Conservation (phyloP, 352 stramenopile species). For the Phytophthora crassamura region DNA sequence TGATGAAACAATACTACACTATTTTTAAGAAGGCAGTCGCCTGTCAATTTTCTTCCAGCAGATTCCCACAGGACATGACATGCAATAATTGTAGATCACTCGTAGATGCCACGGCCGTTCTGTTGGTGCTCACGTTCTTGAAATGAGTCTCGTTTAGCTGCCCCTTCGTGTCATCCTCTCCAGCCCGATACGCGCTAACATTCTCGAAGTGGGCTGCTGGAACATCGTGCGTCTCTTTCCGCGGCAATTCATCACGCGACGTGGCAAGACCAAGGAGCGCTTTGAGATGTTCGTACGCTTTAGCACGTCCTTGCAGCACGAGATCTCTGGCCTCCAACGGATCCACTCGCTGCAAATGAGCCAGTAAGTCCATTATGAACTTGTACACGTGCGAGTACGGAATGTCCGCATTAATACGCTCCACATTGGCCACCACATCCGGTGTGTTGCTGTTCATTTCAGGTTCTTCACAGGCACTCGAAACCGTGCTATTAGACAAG, state of each 20-base stretch:
- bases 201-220: slow-evolving; percentile 5
- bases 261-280: slow-evolving; percentile 19
- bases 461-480: slow-evolving; percentile 4
- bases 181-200: slow-evolving; percentile 8
- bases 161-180: slow-evolving; percentile 1
- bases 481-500: not conserved
- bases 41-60: no score
- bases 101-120: no score
- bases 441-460: slow-evolving; percentile 7
- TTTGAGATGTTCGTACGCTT: slow-evolving; percentile 45
- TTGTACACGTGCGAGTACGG: slow-evolving; percentile 61
- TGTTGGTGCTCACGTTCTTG: not conserved
- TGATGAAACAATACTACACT: no score
- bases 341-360: slow-evolving; percentile 48
- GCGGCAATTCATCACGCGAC: slow-evolving; percentile 13
- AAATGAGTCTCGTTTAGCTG: not conserved
- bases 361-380: slow-evolving; percentile 61
- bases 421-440: slow-evolving; percentile 25
- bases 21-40: no score
- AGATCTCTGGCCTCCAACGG: slow-evolving; percentile 65
- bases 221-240: not conserved
- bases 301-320: slow-evolving; percentile 37
- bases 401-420: slow-evolving; percentile 56
- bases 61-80: no score
- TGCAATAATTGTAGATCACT: no score